Evolutionary conservation across 441 rosid species (phyloP).

Genomic region (Gossypium aridum): DNA sequence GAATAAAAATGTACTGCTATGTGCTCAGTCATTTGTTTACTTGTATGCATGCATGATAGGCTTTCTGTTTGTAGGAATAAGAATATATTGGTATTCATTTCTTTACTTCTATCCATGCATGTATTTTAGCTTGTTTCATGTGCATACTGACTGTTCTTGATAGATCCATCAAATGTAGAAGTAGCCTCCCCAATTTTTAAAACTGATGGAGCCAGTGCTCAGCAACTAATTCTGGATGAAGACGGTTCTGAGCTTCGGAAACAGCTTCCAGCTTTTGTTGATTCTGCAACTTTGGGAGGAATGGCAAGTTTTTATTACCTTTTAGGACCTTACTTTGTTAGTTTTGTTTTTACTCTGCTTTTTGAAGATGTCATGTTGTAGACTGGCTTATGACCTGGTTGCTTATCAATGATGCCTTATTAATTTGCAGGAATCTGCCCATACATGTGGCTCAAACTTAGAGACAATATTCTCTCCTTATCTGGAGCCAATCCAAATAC

Average conservation of each 20-base stretch:
- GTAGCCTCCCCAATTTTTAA: slow-evolving; percentile 17
- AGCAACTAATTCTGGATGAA: slow-evolving; percentile 20
- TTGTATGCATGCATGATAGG: background rate
- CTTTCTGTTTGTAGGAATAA: background rate
- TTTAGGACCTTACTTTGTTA: background rate
- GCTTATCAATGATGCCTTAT: slow-evolving; percentile 1
- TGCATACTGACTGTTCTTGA: slow-evolving; percentile 2
- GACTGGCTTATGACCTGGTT: background rate
- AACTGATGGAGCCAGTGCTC: slow-evolving; percentile 22
- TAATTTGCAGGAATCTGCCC: slow-evolving; percentile 37
- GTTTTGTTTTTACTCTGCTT: slow-evolving; percentile 2
- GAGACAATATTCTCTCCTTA: slow-evolving; percentile 64
- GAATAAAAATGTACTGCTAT: background rate
- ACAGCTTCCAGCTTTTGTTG: slow-evolving; percentile 23
- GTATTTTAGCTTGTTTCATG: slow-evolving; percentile 3
- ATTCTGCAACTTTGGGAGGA: slow-evolving; percentile 28
- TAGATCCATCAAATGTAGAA: slow-evolving; percentile 27
- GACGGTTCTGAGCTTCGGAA: slow-evolving; percentile 27
- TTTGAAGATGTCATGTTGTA: background rate
- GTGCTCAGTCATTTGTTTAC: background rate
- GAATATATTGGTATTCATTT: background rate
- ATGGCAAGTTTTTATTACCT: slow-evolving; percentile 23
- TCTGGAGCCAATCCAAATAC: slow-evolving; percentile 39
- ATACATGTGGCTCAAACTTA: slow-evolving; percentile 27
- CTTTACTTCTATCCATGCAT: background rate